A percentile compares a stretch with the other conserved stretches of the same genome.
phyloP scores from a whole-genome alignment of 139 green algal species.

The Chlamydomonas sp. region DNA sequence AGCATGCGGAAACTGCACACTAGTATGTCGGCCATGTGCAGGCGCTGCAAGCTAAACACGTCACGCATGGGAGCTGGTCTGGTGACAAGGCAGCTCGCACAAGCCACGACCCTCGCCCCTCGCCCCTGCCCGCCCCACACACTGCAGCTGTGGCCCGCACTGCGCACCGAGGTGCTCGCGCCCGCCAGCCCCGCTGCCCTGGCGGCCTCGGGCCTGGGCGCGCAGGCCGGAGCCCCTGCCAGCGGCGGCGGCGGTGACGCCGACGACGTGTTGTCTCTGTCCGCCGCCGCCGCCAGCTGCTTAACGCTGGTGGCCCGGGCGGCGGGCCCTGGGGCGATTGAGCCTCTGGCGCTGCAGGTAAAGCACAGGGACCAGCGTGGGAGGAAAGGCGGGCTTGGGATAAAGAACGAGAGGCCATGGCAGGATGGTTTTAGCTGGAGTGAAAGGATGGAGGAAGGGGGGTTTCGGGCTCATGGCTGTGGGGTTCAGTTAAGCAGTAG shows the following conservation, averaged over 20 bases:
- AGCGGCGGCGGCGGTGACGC: background rate
- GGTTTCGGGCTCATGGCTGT: too few species aligned
- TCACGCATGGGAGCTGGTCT: too few species aligned
- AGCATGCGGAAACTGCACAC: background rate
- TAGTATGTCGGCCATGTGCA: background rate
- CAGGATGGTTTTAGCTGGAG: too few species aligned
- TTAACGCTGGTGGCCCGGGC: slow-evolving; percentile 1
- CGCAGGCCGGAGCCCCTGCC: background rate
- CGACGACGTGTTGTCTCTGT: background rate
- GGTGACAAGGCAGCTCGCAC: too few species aligned
- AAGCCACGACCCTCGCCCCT: too few species aligned
- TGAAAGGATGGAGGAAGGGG: background rate
- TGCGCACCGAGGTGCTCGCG: slow-evolving; percentile 3
- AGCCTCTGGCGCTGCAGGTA: slow-evolving; percentile 9
- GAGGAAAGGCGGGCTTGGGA: too few species aligned
- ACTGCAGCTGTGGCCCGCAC: slow-evolving; percentile 25
- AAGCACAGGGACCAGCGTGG: too few species aligned
- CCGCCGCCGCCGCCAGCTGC: background rate
- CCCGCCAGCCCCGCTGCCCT: background rate
- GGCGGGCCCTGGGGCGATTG: slow-evolving; percentile 3
- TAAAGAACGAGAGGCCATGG: too few species aligned
- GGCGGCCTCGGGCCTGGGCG: too few species aligned
- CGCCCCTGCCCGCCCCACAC: too few species aligned
- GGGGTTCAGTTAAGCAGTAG: background rate
- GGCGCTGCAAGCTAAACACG: too few species aligned